phyloP scores from a whole-genome alignment of 257 asterid genomes.

The Galeopsis tetrahit region DNA sequence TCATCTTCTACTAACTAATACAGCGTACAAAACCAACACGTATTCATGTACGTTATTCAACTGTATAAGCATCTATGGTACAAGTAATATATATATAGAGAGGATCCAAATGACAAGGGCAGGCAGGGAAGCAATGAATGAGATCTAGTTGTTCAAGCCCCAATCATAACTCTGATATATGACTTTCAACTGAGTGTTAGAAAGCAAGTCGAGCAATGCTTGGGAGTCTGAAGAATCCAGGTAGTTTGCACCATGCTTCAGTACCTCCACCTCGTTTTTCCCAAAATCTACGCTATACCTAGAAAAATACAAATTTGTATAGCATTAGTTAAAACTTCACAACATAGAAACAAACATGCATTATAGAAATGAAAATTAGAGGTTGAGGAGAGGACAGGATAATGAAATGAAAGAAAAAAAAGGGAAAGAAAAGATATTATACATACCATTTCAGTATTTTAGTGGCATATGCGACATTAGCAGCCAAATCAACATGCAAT shows the following conservation, averaged over 20 bases:
- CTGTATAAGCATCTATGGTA: background rate
- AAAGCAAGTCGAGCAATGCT: slow-evolving; percentile 70
- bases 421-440: background rate
- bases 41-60: background rate
- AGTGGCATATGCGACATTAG: slow-evolving; percentile 61
- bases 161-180: slow-evolving; percentile 57
- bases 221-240: slow-evolving; percentile 57
- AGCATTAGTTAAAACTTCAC: background rate
- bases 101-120: background rate
- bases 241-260: slow-evolving; percentile 84
- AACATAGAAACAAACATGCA: background rate
- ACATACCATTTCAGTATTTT: slow-evolving; percentile 71
- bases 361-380: background rate
- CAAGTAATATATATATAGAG: slow-evolving; percentile 3
- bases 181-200: slow-evolving; percentile 63
- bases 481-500: slow-evolving; percentile 54
- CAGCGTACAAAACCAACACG: slow-evolving; percentile 1
- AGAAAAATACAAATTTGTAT: background rate
- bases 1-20: background rate
- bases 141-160: slow-evolving; percentile 68
- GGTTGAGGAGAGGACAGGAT: too few species aligned
- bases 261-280: slow-evolving; percentile 74
- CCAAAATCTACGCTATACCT: slow-evolving; percentile 89
- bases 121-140: background rate
- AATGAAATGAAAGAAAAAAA: background rate